These are phyloP conservation scores for Sugiyamaella xylanicola DNA, from an alignment of 1,139 yeast genomes.

Conservation along the genomic window DNA sequence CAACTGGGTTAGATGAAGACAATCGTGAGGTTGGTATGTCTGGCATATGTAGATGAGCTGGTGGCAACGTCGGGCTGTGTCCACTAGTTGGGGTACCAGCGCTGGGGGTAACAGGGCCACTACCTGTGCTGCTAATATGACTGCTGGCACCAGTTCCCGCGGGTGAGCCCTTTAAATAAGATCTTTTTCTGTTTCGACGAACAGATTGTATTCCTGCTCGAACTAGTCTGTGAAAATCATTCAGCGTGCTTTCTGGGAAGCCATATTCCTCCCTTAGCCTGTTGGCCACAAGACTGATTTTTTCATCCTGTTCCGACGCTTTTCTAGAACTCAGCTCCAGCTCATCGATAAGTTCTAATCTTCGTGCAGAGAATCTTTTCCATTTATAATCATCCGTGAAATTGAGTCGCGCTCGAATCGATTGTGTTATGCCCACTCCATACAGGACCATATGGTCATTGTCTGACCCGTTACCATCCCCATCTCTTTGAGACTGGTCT, in stretches of 20 bases:
- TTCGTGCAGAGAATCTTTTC: conserved; percentile 85
- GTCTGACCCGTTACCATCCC: neutral
- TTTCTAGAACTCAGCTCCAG: conserved; percentile 73
- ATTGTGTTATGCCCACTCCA: conserved; percentile 53
- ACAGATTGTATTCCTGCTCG: conserved; percentile 90
- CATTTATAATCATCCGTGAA: conserved; percentile 81
- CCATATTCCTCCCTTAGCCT: conserved; percentile 74
- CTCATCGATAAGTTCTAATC: conserved; percentile 84
- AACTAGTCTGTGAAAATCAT: conserved; percentile 85
- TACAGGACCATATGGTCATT: conserved; percentile 11
- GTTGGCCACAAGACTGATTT: conserved; percentile 75
- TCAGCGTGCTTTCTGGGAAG: conserved; percentile 57
- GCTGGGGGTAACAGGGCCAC: neutral
- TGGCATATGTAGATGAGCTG: neutral
- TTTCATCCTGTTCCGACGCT: conserved; percentile 90
- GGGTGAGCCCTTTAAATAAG: conserved; percentile 14
- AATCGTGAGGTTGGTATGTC: neutral
- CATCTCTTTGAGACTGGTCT: conserved; percentile 6
- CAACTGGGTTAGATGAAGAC: no score
- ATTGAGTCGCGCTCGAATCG: conserved; percentile 69
- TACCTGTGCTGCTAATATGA: neutral
- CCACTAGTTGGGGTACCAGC: neutral
- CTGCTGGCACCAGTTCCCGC: neutral
- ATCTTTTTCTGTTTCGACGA: conserved; percentile 64
- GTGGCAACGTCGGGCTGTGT: neutral